These are phyloP conservation scores for Leucocoprinus sp. DNA, from an alignment of 768 basidiomycete species.

Conservation along the genomic window DNA sequence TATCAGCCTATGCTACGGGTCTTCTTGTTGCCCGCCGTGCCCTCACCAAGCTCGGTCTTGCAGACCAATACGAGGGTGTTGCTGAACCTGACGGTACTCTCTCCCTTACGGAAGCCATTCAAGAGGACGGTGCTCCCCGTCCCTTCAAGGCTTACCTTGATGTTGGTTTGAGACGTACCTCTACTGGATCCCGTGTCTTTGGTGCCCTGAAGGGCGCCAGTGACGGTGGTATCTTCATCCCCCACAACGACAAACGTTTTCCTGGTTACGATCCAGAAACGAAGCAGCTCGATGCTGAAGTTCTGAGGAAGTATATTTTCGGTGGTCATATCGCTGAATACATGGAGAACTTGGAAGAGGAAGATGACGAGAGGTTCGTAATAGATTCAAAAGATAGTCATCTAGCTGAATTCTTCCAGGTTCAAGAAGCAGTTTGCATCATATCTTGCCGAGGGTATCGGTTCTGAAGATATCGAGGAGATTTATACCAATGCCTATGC, in stretches of 20 bases:
- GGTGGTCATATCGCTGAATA: constrained; percentile 98
- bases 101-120: constrained; percentile 73
- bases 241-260: constrained; percentile 97
- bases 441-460: constrained; percentile 92
- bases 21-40: constrained; percentile 93
- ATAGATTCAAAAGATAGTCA: background rate
- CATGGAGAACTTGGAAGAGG: constrained; percentile 99
- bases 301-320: constrained; percentile 94
- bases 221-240: constrained; percentile 96
- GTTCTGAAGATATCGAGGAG: constrained; percentile 96
- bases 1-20: constrained; percentile 89
- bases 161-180: constrained; percentile 95
- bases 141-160: constrained; percentile 99
- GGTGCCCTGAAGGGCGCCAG: constrained; percentile 98
- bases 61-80: constrained; percentile 96
- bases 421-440: constrained; percentile 97
- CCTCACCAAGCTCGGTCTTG: constrained; percentile 89
- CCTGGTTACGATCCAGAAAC: constrained; percentile 92
- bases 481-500: constrained; percentile 90
- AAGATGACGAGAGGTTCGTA: constrained; percentile 89
- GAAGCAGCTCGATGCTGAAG: constrained; percentile 91
- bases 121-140: constrained; percentile 87
- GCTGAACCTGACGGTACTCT: constrained; percentile 85
- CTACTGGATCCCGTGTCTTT: constrained; percentile 95
- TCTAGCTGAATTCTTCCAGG: constrained; percentile 33